A percentile compares a stretch with the other conserved stretches of the same genome.
phyloP scores from a whole-genome alignment of 805 yeast genomes.

The Jamesozyma jinghongensis region DNA sequence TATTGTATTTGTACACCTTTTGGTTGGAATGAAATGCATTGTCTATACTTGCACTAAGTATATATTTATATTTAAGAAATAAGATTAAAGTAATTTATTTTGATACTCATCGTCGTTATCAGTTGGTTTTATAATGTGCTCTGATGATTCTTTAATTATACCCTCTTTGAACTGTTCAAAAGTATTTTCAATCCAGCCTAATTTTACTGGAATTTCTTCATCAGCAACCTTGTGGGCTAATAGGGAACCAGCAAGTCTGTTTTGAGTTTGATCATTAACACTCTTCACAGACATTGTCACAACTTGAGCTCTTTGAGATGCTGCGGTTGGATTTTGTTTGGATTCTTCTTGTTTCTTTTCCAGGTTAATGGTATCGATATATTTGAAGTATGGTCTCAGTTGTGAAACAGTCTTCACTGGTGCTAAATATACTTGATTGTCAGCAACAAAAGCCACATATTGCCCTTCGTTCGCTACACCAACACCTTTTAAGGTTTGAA shows the following conservation, averaged over 20 bases:
- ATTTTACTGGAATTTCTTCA: conserved; percentile 43
- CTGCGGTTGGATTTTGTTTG: conserved; percentile 31
- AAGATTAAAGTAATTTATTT: conserved; percentile 16
- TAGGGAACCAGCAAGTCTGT: conserved; percentile 60
- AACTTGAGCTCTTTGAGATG: conserved; percentile 43
- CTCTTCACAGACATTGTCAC: conserved; percentile 72
- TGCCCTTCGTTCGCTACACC: conserved; percentile 46
- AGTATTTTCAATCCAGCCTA: conserved; percentile 40
- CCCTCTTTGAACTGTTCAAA: conserved; percentile 24
- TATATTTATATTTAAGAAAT: neutral
- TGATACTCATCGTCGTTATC: conserved; percentile 21
- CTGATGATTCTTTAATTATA: conserved; percentile 15
- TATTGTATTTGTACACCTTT: too few relatives aligned
- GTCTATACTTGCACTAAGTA: neutral
- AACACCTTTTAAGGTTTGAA: conserved; percentile 66
- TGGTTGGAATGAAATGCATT: too few relatives aligned
- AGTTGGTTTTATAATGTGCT: conserved; percentile 19
- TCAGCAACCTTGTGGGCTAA: conserved; percentile 53
- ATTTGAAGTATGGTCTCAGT: conserved; percentile 70
- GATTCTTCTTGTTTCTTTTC: conserved; percentile 36
- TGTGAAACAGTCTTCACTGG: conserved; percentile 66
- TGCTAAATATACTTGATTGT: conserved; percentile 49
- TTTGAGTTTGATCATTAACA: conserved; percentile 45
- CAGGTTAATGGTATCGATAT: conserved; percentile 55
- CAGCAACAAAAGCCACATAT: conserved; percentile 36